phyloP scores from a whole-genome alignment of 345 rosid genomes.

The Syzygium aqueum region DNA sequence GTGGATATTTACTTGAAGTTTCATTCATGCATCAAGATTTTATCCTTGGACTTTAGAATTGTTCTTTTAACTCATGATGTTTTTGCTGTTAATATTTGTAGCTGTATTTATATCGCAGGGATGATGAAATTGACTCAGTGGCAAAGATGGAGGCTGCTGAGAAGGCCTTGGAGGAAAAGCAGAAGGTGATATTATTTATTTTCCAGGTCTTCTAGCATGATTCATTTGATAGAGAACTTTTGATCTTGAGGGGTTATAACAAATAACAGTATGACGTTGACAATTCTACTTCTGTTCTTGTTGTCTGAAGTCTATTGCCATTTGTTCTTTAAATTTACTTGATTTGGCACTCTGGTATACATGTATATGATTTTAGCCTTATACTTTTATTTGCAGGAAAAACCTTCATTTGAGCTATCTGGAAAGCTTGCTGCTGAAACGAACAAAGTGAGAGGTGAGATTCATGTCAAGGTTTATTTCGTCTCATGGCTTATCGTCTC shows the following conservation, averaged over 20 bases:
- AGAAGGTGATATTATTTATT: slow-evolving; percentile 38
- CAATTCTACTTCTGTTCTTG: not conserved
- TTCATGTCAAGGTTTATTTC: not conserved
- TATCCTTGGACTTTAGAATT: not conserved
- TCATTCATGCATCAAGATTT: not conserved
- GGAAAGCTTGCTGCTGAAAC: slow-evolving; percentile 99
- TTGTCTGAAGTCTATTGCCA: not conserved
- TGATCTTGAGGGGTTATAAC: not conserved
- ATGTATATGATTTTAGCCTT: not conserved
- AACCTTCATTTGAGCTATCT: slow-evolving; percentile 90
- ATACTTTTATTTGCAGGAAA: slow-evolving; percentile 32
- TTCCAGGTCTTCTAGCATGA: not conserved
- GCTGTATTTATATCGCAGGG: slow-evolving; percentile 15
- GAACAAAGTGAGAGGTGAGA: slow-evolving; percentile 75
- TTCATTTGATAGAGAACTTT: not conserved
- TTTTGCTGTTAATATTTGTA: slow-evolving; percentile 3
- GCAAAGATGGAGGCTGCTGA: slow-evolving; percentile 84
- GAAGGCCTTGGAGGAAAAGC: slow-evolving; percentile 72
- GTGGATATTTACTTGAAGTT: not conserved
- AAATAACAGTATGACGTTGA: not conserved
- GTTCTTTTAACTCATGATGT: not conserved
- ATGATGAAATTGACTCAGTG: slow-evolving; percentile 58
- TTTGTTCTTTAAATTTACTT: not conserved
- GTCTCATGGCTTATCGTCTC: not conserved
- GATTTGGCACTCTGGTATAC: not conserved